phyloP scores from a whole-genome alignment of 1,284 basidiomycete genomes.

The Tetrapyrgos nigripes region DNA sequence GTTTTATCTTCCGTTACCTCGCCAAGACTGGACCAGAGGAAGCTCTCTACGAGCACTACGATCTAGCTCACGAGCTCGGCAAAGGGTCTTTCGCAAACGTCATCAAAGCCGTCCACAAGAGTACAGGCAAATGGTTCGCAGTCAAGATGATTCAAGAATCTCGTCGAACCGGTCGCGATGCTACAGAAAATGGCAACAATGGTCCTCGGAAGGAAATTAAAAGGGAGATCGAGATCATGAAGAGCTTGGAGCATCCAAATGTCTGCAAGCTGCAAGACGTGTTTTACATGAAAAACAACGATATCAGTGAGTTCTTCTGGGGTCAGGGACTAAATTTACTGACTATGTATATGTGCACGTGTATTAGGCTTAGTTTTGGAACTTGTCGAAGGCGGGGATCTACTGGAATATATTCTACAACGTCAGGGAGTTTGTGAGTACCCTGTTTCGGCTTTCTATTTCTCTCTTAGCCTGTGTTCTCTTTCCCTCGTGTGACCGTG shows the following conservation, averaged over 20 bases:
- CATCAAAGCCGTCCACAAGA: conserved; percentile 68
- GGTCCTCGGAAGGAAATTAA: conserved; percentile 44
- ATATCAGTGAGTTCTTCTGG: conserved; percentile 61
- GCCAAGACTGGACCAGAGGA: conserved; percentile 51
- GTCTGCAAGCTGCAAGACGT: conserved; percentile 85
- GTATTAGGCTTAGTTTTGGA: conserved; percentile 76
- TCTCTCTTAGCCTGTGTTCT: background rate
- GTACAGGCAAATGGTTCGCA: conserved; percentile 68
- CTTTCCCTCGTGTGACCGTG: background rate
- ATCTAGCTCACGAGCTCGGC: conserved; percentile 71
- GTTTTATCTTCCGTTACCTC: conserved; percentile 44
- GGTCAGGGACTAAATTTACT: too few species aligned
- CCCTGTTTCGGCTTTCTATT: background rate
- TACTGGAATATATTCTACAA: conserved; percentile 81
- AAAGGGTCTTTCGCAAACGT: conserved; percentile 85
- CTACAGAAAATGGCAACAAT: conserved; percentile 28
- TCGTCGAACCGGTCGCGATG: conserved; percentile 9
- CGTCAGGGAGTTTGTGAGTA: conserved; percentile 64
- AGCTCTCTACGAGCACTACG: conserved; percentile 69
- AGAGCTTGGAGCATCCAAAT: conserved; percentile 77
- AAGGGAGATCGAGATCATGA: conserved; percentile 84
- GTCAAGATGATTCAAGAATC: conserved; percentile 77
- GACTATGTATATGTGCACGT: conserved; percentile 10
- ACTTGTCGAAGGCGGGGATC: conserved; percentile 85
- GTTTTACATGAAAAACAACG: conserved; percentile 70